Evolutionary conservation across 2,329 filamentous ascomycete genomes (phyloP).

Genomic region (Basipetospora chlamydospora): DNA sequence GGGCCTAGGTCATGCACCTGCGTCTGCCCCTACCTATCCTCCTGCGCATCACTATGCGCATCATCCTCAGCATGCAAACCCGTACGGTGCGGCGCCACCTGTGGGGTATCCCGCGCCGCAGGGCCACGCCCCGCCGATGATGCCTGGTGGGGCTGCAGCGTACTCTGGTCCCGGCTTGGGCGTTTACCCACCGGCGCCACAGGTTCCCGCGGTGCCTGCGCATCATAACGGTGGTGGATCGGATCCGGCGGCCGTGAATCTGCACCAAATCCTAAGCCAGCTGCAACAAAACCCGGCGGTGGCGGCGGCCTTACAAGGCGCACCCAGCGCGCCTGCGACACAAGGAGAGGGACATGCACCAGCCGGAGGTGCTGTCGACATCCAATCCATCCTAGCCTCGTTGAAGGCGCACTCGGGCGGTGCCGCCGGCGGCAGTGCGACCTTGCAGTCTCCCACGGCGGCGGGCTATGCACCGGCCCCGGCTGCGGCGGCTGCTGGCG

Average conservation of each 20-base stretch:
- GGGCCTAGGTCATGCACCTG: not conserved
- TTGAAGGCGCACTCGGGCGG: slow-evolving; percentile 17
- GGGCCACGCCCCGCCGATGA: slow-evolving; percentile 39
- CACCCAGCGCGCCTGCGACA: slow-evolving; percentile 37
- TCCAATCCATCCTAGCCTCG: slow-evolving; percentile 30
- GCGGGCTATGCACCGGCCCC: slow-evolving; percentile 11
- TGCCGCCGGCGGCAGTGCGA: slow-evolving; percentile 12
- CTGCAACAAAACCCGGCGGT: slow-evolving; percentile 17
- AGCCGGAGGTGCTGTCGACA: slow-evolving; percentile 19
- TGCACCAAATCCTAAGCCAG: slow-evolving; percentile 7
- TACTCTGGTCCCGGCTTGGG: slow-evolving; percentile 17
- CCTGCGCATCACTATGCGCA: too few species aligned
- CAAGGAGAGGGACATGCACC: slow-evolving; percentile 8
- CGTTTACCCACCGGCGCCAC: slow-evolving; percentile 11
- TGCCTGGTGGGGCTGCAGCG: slow-evolving; percentile 43
- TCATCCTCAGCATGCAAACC: too few species aligned
- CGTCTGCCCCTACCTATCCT: not conserved
- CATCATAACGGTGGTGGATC: slow-evolving; percentile 6
- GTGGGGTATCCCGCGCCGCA: not conserved
- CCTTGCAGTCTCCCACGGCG: slow-evolving; percentile 17
- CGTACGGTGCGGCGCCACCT: not conserved
- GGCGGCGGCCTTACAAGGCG: slow-evolving; percentile 18
- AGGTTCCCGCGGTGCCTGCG: slow-evolving; percentile 17
- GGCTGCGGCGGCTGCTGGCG: not conserved
- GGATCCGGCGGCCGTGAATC: not conserved